Conservation (phyloP, 345 rosid genomes). For the Boechera stricta region DNA sequence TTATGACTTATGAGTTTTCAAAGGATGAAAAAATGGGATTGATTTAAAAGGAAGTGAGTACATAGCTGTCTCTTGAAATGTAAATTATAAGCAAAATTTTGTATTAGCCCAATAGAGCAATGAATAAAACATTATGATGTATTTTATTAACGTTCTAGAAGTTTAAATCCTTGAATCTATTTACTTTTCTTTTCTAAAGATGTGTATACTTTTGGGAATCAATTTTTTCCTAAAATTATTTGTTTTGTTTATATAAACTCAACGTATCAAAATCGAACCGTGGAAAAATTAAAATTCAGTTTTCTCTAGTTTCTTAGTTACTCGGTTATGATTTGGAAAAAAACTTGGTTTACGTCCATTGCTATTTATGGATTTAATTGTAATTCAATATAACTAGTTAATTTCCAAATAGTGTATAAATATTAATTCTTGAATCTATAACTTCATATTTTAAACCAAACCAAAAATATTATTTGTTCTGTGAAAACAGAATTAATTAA, state of each 20-base stretch:
- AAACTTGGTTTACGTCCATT: not conserved
- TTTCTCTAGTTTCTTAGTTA: not conserved
- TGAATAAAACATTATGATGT: slow-evolving; percentile 14
- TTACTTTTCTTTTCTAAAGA: not conserved
- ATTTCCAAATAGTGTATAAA: not conserved
- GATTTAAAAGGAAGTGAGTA: slow-evolving; percentile 36
- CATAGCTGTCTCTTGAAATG: slow-evolving; percentile 7
- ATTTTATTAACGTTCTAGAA: not conserved
- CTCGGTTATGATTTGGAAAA: not conserved
- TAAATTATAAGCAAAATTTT: slow-evolving; percentile 28
- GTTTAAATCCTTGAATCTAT: not conserved
- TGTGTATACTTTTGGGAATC: not conserved
- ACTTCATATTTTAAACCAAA: not conserved
- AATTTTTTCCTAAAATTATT: not conserved
- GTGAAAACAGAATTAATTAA: not conserved
- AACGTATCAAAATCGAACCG: not conserved
- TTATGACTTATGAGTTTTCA: slow-evolving; percentile 7
- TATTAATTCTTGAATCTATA: not conserved
- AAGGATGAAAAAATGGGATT: slow-evolving; percentile 13
- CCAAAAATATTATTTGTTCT: not conserved
- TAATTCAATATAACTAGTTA: not conserved
- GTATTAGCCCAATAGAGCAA: slow-evolving; percentile 4
- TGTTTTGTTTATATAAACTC: not conserved
- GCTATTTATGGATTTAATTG: not conserved
- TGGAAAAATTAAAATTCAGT: not conserved